Evolutionary conservation across 169 alveolate genomes (phyloP).

Genomic region (Toxoplasma gondii): DNA sequence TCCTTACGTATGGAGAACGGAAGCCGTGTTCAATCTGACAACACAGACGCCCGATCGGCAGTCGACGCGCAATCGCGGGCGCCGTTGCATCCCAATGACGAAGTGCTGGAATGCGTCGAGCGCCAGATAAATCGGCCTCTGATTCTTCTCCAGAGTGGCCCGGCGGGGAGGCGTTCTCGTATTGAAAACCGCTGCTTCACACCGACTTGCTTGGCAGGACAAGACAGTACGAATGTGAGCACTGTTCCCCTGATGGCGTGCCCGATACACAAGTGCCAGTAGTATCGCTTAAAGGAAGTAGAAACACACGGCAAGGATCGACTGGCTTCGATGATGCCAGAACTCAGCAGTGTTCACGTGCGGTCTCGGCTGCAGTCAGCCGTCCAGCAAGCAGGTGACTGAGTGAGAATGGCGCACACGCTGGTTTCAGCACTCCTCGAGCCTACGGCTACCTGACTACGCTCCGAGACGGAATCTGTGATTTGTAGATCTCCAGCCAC

Average conservation of each 20-base stretch:
- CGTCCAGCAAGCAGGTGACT: no score
- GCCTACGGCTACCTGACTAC: no score
- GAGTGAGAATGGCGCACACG: no score
- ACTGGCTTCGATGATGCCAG: no score
- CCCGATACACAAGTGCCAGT: neutral
- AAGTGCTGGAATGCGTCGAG: neutral
- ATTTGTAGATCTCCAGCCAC: no score
- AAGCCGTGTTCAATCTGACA: no score
- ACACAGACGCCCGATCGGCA: neutral
- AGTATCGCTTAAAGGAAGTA: no score
- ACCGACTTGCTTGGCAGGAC: constrained; percentile 14
- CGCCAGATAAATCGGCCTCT: neutral
- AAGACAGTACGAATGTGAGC: constrained; percentile 5
- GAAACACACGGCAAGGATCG: no score
- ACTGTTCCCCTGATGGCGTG: neutral
- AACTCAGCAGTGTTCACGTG: no score
- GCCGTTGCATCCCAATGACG: neutral
- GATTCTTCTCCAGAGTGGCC: neutral
- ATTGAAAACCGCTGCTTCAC: neutral
- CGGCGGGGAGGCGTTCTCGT: neutral
- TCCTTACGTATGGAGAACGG: neutral
- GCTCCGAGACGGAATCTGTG: no score
- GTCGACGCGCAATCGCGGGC: neutral
- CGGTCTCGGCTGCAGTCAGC: no score
- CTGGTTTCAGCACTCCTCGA: no score